Conservation (phyloP, 148 eudicot species). For the Dysphania ambrosioides region DNA sequence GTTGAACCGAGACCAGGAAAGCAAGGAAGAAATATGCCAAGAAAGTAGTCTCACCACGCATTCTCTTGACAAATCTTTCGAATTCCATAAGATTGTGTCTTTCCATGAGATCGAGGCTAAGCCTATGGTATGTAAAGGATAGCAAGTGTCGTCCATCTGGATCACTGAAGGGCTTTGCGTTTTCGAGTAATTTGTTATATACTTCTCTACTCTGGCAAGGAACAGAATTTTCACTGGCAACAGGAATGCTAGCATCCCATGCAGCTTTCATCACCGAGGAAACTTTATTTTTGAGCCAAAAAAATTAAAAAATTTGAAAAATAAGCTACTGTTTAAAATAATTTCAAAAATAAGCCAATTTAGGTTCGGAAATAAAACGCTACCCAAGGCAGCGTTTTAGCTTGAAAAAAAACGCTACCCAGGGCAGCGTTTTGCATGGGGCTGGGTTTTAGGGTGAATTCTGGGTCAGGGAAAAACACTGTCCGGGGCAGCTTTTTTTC, state of each 20-base stretch:
- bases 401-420: too few species aligned
- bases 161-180: slow-evolving; percentile 79
- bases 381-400: too few species aligned
- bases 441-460: too few species aligned
- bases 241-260: slow-evolving; percentile 69
- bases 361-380: too few species aligned
- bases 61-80: slow-evolving; percentile 84
- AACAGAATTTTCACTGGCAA: slow-evolving; percentile 71
- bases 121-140: slow-evolving; percentile 76
- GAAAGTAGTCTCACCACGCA: slow-evolving; percentile 68
- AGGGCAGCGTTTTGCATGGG: too few species aligned
- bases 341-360: too few species aligned
- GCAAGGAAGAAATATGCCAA: background rate
- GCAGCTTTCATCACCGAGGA: slow-evolving; percentile 96
- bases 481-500: too few species aligned
- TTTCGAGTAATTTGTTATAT: slow-evolving; percentile 66
- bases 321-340: too few species aligned
- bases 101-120: slow-evolving; percentile 65
- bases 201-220: slow-evolving; percentile 73
- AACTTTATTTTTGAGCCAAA: too few species aligned
- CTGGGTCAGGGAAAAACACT: too few species aligned
- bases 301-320: too few species aligned
- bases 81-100: slow-evolving; percentile 63
- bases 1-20: background rate
- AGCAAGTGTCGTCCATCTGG: slow-evolving; percentile 83